Conservation (phyloP, 2,329 filamentous ascomycete species). For the Sporothrix phasma region DNA sequence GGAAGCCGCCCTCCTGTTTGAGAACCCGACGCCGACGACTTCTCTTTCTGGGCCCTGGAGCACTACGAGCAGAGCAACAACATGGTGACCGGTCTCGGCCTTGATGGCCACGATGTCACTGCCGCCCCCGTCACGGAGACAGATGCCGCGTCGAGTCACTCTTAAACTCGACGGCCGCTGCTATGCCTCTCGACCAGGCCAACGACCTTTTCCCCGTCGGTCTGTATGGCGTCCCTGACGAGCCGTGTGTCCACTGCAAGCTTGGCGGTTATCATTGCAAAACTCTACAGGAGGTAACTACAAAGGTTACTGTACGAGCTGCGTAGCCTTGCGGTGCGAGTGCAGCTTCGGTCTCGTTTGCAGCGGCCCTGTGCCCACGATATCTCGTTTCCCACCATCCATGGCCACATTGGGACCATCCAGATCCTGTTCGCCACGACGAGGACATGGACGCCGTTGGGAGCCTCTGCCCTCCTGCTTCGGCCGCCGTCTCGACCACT, state of each 20-base stretch:
- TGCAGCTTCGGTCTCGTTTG: constrained; percentile 44
- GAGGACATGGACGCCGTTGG: constrained; percentile 26
- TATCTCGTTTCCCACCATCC: constrained; percentile 33
- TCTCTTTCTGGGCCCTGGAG: constrained; percentile 49
- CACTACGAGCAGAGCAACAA: constrained; percentile 39
- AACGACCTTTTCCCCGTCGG: constrained; percentile 24
- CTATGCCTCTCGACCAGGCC: constrained; percentile 23
- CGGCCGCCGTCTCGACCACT: constrained; percentile 15
- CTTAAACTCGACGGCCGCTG: not conserved
- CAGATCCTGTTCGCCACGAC: constrained; percentile 32
- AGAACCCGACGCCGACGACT: constrained; percentile 49
- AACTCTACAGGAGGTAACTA: constrained; percentile 47
- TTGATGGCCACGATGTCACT: constrained; percentile 14
- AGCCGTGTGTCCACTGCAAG: constrained; percentile 44
- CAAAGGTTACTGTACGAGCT: constrained; percentile 52
- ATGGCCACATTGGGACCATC: constrained; percentile 36
- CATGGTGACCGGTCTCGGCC: constrained; percentile 7
- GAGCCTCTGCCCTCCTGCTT: constrained; percentile 16
- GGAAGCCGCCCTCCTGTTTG: constrained; percentile 40
- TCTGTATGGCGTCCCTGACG: constrained; percentile 34
- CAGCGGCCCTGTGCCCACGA: constrained; percentile 26
- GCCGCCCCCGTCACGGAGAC: constrained; percentile 16
- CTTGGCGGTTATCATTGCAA: constrained; percentile 49
- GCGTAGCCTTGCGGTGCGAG: constrained; percentile 47
- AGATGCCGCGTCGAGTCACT: constrained; percentile 5